Evolutionary conservation across 2,329 filamentous ascomycete species (phyloP).

Genomic region (Ophiostoma piceae): DNA sequence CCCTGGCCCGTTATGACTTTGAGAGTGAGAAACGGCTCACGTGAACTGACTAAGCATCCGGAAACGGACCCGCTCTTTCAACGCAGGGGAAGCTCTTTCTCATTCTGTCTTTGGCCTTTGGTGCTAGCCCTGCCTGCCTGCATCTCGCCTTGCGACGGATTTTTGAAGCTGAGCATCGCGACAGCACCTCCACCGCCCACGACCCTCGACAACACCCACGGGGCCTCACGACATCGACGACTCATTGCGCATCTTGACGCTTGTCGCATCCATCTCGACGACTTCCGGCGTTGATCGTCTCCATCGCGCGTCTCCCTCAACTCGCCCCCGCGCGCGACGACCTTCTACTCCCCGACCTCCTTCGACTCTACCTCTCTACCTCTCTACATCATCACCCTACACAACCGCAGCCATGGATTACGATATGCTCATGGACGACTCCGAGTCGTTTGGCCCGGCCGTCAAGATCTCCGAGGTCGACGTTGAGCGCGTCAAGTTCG

Average conservation of each 20-base stretch:
- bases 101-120: background rate
- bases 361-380: background rate
- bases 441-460: conserved; percentile 51
- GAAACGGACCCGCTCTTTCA: background rate
- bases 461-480: conserved; percentile 68
- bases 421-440: conserved; percentile 54
- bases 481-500: conserved; percentile 78
- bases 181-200: background rate
- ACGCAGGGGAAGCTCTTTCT: conserved; percentile 12
- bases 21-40: background rate
- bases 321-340: background rate
- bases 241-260: background rate
- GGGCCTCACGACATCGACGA: background rate
- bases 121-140: conserved; percentile 2
- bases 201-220: background rate
- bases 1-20: background rate
- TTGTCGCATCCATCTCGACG: background rate
- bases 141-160: background rate
- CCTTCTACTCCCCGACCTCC: background rate
- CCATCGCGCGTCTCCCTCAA: background rate
- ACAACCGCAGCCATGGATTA: conserved; percentile 46
- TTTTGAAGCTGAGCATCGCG: conserved; percentile 10
- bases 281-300: background rate
- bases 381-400: background rate
- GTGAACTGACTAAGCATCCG: conserved; percentile 8